These are phyloP conservation scores for Veloboletus limbatus DNA, from an alignment of 1,284 basidiomycete genomes.

Conservation along the genomic window DNA sequence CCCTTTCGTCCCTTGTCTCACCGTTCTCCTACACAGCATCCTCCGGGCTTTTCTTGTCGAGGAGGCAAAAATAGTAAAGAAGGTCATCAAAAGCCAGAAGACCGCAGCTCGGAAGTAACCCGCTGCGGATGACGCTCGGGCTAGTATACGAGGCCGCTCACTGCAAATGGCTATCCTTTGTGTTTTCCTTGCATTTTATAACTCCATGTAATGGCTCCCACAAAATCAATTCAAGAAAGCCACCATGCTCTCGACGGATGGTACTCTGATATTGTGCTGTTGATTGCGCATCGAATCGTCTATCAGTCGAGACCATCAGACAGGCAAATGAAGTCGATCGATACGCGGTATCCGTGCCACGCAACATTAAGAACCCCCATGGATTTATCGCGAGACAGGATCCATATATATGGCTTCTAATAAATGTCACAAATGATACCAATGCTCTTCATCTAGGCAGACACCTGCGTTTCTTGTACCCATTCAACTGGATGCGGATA, in stretches of 20 bases:
- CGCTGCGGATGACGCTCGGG: neutral
- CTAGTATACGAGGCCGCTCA: neutral
- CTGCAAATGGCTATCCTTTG: constrained; percentile 11
- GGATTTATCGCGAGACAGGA: constrained; percentile 4
- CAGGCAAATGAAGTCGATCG: no score
- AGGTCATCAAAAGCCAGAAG: constrained; percentile 85
- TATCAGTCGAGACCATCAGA: neutral
- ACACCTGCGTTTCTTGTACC: constrained; percentile 17
- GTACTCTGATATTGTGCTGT: no score
- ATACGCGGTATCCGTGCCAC: no score
- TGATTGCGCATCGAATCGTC: neutral
- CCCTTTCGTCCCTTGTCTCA: neutral
- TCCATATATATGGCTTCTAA: constrained; percentile 4
- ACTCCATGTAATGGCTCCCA: constrained; percentile 19
- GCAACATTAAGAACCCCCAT: no score
- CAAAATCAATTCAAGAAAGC: constrained; percentile 10
- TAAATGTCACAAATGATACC: constrained; percentile 23
- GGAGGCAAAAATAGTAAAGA: constrained; percentile 99
- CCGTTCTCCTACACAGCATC: constrained; percentile 58
- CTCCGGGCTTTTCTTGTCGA: constrained; percentile 98
- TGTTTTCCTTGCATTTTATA: constrained; percentile 11
- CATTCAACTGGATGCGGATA: constrained; percentile 9
- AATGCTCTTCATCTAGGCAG: constrained; percentile 19
- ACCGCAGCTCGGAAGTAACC: constrained; percentile 26
- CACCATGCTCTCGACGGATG: neutral